These are phyloP conservation scores for Bruguiera hainesii DNA, from an alignment of 441 rosid genomes.

Conservation along the genomic window DNA sequence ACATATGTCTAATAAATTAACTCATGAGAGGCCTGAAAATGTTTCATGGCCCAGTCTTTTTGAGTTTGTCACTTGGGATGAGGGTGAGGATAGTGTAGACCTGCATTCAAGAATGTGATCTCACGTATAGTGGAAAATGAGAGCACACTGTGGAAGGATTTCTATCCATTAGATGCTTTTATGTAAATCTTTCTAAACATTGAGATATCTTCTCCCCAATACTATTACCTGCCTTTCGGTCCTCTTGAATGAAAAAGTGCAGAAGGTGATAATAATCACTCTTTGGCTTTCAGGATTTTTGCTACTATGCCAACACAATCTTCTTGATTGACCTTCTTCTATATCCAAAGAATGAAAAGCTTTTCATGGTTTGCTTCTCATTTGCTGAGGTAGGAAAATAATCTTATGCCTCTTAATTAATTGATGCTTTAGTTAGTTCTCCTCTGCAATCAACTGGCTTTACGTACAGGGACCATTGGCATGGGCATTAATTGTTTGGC, in stretches of 20 bases:
- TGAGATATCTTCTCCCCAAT: background rate
- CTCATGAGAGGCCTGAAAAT: no score
- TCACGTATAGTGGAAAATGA: no score
- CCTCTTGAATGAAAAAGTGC: conserved; percentile 1
- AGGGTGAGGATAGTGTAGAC: no score
- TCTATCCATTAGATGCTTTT: background rate
- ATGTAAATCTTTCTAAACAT: background rate
- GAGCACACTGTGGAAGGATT: background rate
- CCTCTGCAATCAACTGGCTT: conserved; percentile 15
- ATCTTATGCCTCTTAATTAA: conserved; percentile 10
- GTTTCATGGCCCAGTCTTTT: no score
- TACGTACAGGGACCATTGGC: conserved; percentile 84
- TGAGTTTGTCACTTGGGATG: no score
- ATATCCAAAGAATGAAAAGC: conserved; percentile 75
- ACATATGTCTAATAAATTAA: no score
- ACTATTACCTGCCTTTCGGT: background rate
- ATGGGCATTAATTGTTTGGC: conserved; percentile 97
- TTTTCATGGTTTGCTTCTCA: conserved; percentile 96
- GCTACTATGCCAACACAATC: conserved; percentile 96
- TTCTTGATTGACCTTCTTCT: conserved; percentile 85
- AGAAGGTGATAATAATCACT: conserved; percentile 10
- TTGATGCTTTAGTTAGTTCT: conserved; percentile 20
- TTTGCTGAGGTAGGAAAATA: conserved; percentile 77
- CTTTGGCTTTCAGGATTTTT: conserved; percentile 60
- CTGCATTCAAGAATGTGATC: no score